Percentiles rank a stretch among this genome's conserved stretches.
These are phyloP conservation scores for Penicillium polonicum DNA, from an alignment of 2,329 filamentous ascomycete genomes.

Conservation along the genomic window DNA sequence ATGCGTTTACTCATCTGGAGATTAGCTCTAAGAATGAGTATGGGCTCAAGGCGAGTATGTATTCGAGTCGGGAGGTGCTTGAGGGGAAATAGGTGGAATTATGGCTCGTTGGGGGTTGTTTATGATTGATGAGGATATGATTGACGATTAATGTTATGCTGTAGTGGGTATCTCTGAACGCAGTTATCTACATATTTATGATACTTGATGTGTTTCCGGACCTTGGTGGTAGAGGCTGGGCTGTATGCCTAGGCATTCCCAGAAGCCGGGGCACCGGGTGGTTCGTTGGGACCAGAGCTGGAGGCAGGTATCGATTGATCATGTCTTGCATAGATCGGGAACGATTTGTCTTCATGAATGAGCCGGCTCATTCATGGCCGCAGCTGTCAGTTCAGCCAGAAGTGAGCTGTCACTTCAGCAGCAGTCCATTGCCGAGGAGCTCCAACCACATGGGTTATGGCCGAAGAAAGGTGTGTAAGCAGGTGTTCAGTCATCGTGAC, in stretches of 20 bases:
- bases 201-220: neutral
- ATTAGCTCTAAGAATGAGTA: conserved; percentile 62
- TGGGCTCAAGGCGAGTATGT: conserved; percentile 56
- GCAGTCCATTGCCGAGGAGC: neutral
- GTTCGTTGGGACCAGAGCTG: neutral
- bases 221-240: neutral
- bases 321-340: neutral
- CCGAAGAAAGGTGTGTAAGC: neutral
- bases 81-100: conserved; percentile 23
- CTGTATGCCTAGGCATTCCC: neutral
- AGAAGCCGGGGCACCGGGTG: neutral
- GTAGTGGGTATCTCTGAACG: conserved; percentile 15
- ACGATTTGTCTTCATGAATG: neutral
- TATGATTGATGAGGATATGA: conserved; percentile 3
- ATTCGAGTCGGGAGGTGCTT: conserved; percentile 42
- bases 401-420: neutral
- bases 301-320: neutral
- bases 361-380: conserved; percentile 2
- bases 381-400: neutral
- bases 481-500: conserved; percentile 26
- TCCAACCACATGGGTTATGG: neutral
- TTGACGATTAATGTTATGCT: conserved; percentile 9
- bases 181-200: conserved; percentile 2
- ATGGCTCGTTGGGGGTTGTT: neutral
- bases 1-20: conserved; percentile 67